Conservation (phyloP, 139 green algal species). For the Nannochloris sp. region DNA sequence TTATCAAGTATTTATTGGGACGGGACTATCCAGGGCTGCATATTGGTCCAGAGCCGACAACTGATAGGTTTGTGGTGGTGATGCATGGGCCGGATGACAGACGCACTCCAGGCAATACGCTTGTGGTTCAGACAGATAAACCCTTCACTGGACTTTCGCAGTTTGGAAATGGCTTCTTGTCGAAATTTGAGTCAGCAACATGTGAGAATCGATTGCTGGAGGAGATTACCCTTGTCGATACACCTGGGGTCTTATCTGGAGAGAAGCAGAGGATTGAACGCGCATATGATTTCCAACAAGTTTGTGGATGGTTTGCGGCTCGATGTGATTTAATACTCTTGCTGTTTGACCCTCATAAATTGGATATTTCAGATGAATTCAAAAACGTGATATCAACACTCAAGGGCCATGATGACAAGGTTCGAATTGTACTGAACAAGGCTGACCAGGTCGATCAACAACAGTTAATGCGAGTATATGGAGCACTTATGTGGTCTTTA, state of each 20-base stretch:
- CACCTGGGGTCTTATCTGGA: slow-evolving; percentile 83
- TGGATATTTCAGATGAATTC: slow-evolving; percentile 93
- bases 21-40: slow-evolving; percentile 85
- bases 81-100: slow-evolving; percentile 69
- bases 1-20: slow-evolving; percentile 92
- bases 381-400: slow-evolving; percentile 74
- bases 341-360: slow-evolving; percentile 97
- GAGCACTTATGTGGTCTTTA: slow-evolving; percentile 97
- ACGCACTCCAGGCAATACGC: slow-evolving; percentile 88
- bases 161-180: slow-evolving; percentile 83
- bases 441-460: slow-evolving; percentile 80
- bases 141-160: slow-evolving; percentile 55
- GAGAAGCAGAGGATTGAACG: slow-evolving; percentile 95
- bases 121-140: slow-evolving; percentile 89
- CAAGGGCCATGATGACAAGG: slow-evolving; percentile 88
- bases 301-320: slow-evolving; percentile 84
- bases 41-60: slow-evolving; percentile 96
- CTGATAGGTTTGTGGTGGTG: slow-evolving; percentile 95
- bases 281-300: slow-evolving; percentile 85
- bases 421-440: slow-evolving; percentile 96
- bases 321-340: slow-evolving; percentile 94
- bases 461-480: slow-evolving; percentile 98
- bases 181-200: slow-evolving; percentile 79
- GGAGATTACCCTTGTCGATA: slow-evolving; percentile 88
- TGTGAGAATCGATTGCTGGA: slow-evolving; percentile 81